A percentile compares a stretch with the other conserved stretches of the same genome.
phyloP scores from a whole-genome alignment of 306 rosid species.

The Sphenostylis stenocarpa region DNA sequence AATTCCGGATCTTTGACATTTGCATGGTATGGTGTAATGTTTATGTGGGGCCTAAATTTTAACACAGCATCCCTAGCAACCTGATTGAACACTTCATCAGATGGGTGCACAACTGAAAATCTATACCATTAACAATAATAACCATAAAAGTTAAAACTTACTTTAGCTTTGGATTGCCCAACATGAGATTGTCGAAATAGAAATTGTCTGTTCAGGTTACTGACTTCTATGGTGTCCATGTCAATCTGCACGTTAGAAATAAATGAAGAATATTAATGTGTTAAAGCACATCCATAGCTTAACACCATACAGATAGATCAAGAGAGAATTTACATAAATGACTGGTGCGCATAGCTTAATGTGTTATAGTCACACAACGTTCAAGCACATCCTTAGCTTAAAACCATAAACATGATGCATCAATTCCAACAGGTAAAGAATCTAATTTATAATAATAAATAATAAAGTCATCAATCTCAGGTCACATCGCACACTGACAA shows the following conservation, averaged over 20 bases:
- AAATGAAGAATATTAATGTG: slow-evolving; percentile 13
- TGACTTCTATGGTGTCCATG: slow-evolving; percentile 99
- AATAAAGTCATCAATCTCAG: neutral
- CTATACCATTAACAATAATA: slow-evolving; percentile 11
- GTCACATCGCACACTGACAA: neutral
- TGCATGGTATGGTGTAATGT: slow-evolving; percentile 84
- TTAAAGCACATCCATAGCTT: slow-evolving; percentile 14
- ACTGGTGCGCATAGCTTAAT: neutral
- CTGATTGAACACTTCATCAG: slow-evolving; percentile 54
- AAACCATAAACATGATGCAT: too few species aligned
- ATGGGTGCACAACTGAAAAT: slow-evolving; percentile 22
- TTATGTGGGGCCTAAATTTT: slow-evolving; percentile 88
- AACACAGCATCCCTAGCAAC: slow-evolving; percentile 99
- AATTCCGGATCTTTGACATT: slow-evolving; percentile 91
- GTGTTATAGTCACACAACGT: too few species aligned
- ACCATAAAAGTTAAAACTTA: slow-evolving; percentile 36
- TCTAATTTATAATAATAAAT: neutral
- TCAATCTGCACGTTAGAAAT: slow-evolving; percentile 72
- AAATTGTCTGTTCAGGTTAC: slow-evolving; percentile 98
- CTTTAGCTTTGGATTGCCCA: slow-evolving; percentile 96
- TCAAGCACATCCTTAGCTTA: too few species aligned
- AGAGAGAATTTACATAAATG: slow-evolving; percentile 1
- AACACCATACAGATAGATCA: slow-evolving; percentile 13
- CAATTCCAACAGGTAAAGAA: neutral
- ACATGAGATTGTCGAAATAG: slow-evolving; percentile 96